Evolutionary conservation across 139 green algal species (phyloP), one percentile per base, ranked within the genome.

Genomic region (Chlorella sp.): DNA sequence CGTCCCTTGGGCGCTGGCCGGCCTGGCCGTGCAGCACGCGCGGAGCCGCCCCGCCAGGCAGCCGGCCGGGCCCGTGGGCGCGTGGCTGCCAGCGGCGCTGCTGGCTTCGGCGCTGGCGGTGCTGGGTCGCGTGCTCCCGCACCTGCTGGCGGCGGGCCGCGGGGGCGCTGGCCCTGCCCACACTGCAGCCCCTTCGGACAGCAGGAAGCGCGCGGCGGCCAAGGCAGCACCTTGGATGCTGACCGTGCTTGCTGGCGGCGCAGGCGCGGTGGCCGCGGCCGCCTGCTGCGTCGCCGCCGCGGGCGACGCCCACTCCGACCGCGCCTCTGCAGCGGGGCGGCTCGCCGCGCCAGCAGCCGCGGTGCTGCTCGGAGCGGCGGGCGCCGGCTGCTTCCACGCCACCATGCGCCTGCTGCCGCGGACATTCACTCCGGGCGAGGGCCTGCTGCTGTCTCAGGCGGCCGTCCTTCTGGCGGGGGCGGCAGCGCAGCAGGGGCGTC

Each of bases 381-480:
- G 40, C 2, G 41, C n/a, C 27, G 27, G 33, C 53, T 35, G 27
- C 53, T 2, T 58, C 1, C 50, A 53, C 9, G n/a, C 33, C 29
- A 17, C 59, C 31, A 42, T 80, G 53, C 15, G 6, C 3, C 31
- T 41, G 29, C 65, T 80, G 45, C 77, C 70, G 4, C 5, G 42
- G 56, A 70, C 59, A 2, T 73, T 82, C 25, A 82, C 77, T 11
- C 29, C 72, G 5, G 77, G 77, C 31, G 77, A 82, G 33, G 71
- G 67, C 9, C 8, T 82, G 40, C 53, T 82, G 27, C 66, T 74
- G 12, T 64, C 38, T 2, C 50, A 82, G 61, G 51, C 51, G 41
- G 51, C 53, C 17, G 50, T 23, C 2, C 67, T 80, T 25, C 56
- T 80, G 33, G 33, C 38, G 25, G 9, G 41, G 5, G 23, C 25